Evolutionary conservation across 176 grass and related monocot species (phyloP).

Genomic region (Echinochloa phyllopogon): DNA sequence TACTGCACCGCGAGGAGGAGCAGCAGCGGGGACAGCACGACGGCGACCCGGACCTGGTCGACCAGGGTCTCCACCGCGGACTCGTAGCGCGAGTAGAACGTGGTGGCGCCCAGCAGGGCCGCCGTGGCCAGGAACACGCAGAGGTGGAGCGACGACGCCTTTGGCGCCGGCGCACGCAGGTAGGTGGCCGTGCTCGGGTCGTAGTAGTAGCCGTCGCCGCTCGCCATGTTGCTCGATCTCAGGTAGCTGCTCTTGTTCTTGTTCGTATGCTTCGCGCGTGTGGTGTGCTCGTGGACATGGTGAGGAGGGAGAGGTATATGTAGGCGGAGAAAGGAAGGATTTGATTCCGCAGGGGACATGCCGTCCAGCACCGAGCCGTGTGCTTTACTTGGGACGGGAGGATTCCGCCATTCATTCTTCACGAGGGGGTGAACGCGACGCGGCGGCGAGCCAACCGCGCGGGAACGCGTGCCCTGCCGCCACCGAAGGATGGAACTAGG

Average conservation of each 20-base stretch:
- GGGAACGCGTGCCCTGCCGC: constrained; percentile 50
- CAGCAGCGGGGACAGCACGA: constrained; percentile 82
- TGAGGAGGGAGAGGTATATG: constrained; percentile 37
- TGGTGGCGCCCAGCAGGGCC: constrained; percentile 56
- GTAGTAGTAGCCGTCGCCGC: constrained; percentile 58
- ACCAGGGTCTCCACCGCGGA: constrained; percentile 65
- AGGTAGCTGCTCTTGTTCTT: too few relatives aligned
- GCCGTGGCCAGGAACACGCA: constrained; percentile 76
- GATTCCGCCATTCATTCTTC: constrained; percentile 57
- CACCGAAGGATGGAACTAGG: not conserved
- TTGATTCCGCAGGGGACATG: too few relatives aligned
- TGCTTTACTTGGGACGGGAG: constrained; percentile 70
- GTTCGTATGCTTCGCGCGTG: not conserved
- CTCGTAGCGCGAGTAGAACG: constrained; percentile 74
- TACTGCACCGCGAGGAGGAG: constrained; percentile 79
- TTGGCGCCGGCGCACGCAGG: constrained; percentile 21
- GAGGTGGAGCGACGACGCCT: constrained; percentile 60
- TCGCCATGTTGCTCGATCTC: constrained; percentile 39
- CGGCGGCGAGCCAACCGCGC: constrained; percentile 9
- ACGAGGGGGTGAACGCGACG: constrained; percentile 39
- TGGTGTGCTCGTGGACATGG: not conserved
- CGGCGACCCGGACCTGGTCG: constrained; percentile 56
- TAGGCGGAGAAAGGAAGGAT: constrained; percentile 10
- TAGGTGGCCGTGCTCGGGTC: constrained; percentile 41
- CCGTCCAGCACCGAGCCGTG: not conserved